Percentiles rank a stretch among this genome's conserved stretches.
phyloP scores from a whole-genome alignment of 768 basidiomycete genomes.

The Pholiota conissans region DNA sequence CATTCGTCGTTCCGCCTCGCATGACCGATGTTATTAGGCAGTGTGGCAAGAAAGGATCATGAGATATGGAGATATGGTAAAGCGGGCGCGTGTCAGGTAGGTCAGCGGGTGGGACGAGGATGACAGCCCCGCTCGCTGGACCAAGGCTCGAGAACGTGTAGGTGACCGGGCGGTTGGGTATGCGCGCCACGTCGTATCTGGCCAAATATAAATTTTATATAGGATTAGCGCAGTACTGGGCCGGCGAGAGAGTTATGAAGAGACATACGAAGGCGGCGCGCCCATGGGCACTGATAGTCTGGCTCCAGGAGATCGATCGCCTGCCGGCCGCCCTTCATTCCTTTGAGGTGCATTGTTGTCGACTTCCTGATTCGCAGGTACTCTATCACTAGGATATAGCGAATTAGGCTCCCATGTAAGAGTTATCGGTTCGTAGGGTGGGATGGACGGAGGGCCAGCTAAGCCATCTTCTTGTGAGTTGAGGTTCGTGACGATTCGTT shows the following conservation, averaged over 20 bases:
- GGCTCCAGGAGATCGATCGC: no score
- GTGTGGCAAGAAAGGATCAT: conserved; percentile 20
- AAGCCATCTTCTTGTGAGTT: no score
- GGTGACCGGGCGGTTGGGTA: conserved; percentile 10
- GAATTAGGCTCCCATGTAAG: no score
- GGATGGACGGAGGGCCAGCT: no score
- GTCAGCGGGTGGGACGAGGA: conserved; percentile 15
- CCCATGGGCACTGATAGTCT: neutral
- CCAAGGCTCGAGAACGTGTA: conserved; percentile 15
- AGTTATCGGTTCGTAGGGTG: no score
- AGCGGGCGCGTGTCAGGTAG: conserved; percentile 14
- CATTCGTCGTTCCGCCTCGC: conserved; percentile 14
- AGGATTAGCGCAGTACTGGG: no score
- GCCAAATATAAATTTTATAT: no score
- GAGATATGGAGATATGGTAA: conserved; percentile 18
- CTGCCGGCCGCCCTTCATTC: neutral
- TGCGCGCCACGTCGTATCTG: conserved; percentile 4
- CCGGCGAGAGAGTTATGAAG: neutral
- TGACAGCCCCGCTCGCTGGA: conserved; percentile 3
- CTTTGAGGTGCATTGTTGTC: no score
- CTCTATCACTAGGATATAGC: no score
- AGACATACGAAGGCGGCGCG: neutral
- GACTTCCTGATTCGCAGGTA: no score
- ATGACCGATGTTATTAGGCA: conserved; percentile 19
- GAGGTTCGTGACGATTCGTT: no score